Conservation (phyloP, 805 yeast species). For the Starmerella vaccinii region DNA sequence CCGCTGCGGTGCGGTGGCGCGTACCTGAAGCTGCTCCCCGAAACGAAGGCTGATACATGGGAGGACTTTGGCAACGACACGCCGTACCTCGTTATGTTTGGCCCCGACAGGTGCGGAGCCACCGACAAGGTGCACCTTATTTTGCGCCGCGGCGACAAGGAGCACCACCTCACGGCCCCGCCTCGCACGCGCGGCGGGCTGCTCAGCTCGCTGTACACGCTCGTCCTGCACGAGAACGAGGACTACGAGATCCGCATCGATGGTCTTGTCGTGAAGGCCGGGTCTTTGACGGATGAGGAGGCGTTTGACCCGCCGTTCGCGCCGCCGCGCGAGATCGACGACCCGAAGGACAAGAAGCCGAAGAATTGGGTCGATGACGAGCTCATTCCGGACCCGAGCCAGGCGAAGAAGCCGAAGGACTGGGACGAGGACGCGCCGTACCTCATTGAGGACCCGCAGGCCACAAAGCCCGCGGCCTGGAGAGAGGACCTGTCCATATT, state of each 20-base stretch:
- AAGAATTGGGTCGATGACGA: constrained; percentile 70
- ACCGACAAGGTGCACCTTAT: constrained; percentile 74
- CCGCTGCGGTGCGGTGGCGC: constrained; percentile 84
- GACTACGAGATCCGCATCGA: constrained; percentile 72
- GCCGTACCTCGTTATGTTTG: constrained; percentile 82
- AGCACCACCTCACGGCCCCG: constrained; percentile 57
- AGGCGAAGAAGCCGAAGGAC: constrained; percentile 61
- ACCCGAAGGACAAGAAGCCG: constrained; percentile 53
- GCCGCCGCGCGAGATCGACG: constrained; percentile 57
- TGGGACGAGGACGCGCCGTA: constrained; percentile 70
- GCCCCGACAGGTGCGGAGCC: constrained; percentile 84
- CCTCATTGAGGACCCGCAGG: constrained; percentile 56
- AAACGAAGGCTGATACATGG: constrained; percentile 32
- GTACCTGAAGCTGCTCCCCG: constrained; percentile 61
- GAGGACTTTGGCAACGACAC: constrained; percentile 51
- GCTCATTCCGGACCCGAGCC: constrained; percentile 56
- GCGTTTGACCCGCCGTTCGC: constrained; percentile 54
- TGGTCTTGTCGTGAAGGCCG: constrained; percentile 63
- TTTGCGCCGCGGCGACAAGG: constrained; percentile 48
- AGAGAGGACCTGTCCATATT: constrained; percentile 49
- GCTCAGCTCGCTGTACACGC: constrained; percentile 58
- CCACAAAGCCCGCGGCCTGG: constrained; percentile 69
- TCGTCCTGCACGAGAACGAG: constrained; percentile 55
- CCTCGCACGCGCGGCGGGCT: constrained; percentile 51
- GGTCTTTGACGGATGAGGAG: constrained; percentile 49